Conservation (phyloP, 495 filamentous ascomycete genomes). For the Talaromyces nanjingensis region DNA sequence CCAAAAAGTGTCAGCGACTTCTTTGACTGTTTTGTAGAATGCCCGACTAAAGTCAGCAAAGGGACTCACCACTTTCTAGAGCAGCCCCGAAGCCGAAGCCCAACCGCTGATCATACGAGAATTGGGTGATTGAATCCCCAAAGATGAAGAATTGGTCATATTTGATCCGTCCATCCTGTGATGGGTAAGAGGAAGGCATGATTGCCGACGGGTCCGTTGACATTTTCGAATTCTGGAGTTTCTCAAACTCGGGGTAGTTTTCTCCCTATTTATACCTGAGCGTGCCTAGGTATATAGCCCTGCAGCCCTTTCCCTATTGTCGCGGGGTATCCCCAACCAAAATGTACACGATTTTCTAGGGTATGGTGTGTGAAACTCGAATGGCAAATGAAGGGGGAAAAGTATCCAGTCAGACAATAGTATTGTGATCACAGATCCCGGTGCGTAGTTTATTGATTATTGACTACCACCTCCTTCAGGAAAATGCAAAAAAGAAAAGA, state of each 20-base stretch:
- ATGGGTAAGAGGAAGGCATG: not conserved
- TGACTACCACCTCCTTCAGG: not conserved
- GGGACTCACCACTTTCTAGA: slow-evolving; percentile 57
- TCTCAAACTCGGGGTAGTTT: not conserved
- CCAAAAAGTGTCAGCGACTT: too few species aligned
- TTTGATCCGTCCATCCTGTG: not conserved
- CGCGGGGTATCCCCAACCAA: not conserved
- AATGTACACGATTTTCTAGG: not conserved
- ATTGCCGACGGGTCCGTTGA: not conserved
- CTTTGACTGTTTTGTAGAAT: too few species aligned
- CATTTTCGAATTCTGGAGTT: not conserved
- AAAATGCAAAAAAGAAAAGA: not conserved
- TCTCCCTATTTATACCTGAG: not conserved
- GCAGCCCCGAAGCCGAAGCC: slow-evolving; percentile 68
- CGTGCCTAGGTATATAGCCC: not conserved
- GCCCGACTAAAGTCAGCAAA: too few species aligned
- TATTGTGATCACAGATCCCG: not conserved
- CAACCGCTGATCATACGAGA: slow-evolving; percentile 44
- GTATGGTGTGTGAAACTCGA: not conserved
- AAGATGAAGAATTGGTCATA: slow-evolving; percentile 72
- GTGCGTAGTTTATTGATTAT: not conserved
- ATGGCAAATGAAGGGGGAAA: not conserved
- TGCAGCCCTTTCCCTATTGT: not conserved
- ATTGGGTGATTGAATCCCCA: slow-evolving; percentile 74
- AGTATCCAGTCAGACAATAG: not conserved